Evolutionary conservation across 331 rosid species (phyloP).

Genomic region (Cucumis variabilis): DNA sequence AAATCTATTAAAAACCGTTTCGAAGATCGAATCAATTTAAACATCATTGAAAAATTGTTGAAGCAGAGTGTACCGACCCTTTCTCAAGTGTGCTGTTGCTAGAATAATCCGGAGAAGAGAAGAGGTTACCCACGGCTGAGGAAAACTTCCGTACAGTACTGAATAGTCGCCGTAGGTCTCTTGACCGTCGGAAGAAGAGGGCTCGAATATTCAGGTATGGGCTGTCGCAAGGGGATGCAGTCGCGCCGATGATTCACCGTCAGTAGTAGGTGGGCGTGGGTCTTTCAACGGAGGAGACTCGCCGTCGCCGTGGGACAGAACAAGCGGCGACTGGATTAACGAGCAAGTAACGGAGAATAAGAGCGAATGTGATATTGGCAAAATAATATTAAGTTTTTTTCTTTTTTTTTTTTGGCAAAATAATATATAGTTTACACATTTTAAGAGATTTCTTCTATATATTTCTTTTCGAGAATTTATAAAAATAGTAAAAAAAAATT

Average conservation of each 20-base stretch:
- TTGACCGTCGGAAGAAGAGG: not conserved
- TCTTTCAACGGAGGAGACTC: not conserved
- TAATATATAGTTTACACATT: no score
- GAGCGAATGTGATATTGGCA: not conserved
- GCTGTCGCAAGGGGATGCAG: not conserved
- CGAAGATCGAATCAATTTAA: not conserved
- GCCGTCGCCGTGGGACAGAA: slow-evolving; percentile 9
- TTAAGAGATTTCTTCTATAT: no score
- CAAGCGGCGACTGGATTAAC: not conserved
- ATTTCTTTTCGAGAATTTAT: no score
- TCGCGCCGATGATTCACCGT: not conserved
- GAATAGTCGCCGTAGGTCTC: not conserved
- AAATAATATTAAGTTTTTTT: no score
- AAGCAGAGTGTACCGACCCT: not conserved
- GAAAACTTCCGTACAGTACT: not conserved
- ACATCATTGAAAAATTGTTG: not conserved
- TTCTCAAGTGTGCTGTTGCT: not conserved
- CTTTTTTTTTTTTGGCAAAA: no score
- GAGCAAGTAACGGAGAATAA: not conserved
- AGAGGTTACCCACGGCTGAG: not conserved
- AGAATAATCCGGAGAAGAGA: not conserved
- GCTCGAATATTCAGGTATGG: not conserved
- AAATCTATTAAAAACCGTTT: not conserved
- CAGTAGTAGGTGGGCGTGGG: not conserved
- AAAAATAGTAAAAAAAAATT: no score